These are phyloP conservation scores for Tuber calosporum DNA, from an alignment of 495 filamentous ascomycete genomes.

Conservation along the genomic window DNA sequence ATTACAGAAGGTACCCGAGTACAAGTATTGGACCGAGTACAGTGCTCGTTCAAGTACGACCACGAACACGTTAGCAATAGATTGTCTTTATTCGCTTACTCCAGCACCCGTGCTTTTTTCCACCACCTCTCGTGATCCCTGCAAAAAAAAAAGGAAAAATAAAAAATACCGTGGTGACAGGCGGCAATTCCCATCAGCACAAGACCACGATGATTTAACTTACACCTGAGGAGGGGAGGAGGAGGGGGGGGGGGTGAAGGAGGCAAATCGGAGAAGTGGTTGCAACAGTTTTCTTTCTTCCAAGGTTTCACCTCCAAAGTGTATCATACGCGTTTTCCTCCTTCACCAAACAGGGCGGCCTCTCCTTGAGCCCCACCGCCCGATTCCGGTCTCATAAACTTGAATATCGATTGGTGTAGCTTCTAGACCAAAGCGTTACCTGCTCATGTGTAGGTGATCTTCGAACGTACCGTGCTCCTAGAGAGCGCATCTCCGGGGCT, in stretches of 20 bases:
- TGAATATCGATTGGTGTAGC: not conserved
- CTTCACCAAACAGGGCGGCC: not conserved
- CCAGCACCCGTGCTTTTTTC: no score
- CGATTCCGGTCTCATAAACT: not conserved
- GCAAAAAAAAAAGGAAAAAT: slow-evolving; percentile 1
- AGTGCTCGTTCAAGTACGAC: no score
- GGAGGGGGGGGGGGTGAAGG: not conserved
- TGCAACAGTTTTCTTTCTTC: not conserved
- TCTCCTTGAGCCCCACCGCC: not conserved
- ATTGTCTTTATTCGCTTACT: not conserved
- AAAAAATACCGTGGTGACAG: not conserved
- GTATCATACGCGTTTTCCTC: not conserved
- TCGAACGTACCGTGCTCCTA: no score
- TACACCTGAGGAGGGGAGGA: not conserved
- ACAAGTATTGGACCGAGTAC: no score
- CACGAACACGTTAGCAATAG: not conserved
- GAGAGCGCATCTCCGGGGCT: not conserved
- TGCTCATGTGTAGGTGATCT: not conserved
- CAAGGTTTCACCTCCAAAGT: not conserved
- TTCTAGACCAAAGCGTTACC: not conserved
- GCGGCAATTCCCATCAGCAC: not conserved
- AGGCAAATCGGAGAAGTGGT: not conserved
- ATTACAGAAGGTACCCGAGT: not conserved
- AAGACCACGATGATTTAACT: not conserved
- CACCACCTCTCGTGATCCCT: not conserved